Percentiles rank a stretch among this genome's conserved stretches.
Conservation (phyloP, 495 filamentous ascomycete species). For the Penicillium bovifimosum region DNA sequence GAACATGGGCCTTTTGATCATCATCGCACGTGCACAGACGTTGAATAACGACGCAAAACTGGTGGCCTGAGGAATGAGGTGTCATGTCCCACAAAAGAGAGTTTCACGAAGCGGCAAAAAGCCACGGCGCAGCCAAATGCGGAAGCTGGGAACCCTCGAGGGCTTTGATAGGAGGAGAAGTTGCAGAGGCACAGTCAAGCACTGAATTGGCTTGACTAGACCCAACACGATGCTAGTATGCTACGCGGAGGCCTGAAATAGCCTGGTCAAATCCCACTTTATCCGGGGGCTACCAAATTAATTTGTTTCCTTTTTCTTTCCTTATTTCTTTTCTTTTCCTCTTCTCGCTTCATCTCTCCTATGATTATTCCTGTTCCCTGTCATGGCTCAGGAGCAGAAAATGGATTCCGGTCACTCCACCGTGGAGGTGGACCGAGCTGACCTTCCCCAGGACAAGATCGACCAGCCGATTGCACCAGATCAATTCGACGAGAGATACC, state of each 20-base stretch:
- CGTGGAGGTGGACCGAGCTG: constrained; percentile 16
- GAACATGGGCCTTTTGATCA: too few species aligned
- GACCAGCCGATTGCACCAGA: constrained; percentile 21
- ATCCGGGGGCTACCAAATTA: constrained; percentile 9
- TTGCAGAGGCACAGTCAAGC: background rate
- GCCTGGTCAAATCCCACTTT: constrained; percentile 10
- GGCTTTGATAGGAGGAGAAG: background rate
- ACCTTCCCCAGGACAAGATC: constrained; percentile 2
- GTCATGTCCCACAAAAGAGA: background rate
- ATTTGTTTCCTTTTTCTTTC: background rate
- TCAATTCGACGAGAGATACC: constrained; percentile 26
- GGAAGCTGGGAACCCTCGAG: background rate
- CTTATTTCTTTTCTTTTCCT: background rate
- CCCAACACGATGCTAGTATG: constrained; percentile 3
- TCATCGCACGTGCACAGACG: too few species aligned
- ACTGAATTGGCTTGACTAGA: constrained; percentile 7
- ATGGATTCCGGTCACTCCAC: constrained; percentile 14
- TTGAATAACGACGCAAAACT: too few species aligned
- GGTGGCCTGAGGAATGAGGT: background rate
- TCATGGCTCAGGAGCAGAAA: constrained; percentile 13
- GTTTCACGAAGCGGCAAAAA: background rate
- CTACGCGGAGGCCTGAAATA: background rate
- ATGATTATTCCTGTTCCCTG: background rate
- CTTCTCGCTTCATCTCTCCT: background rate
- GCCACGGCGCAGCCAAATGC: background rate